A percentile compares a stretch with the other conserved stretches of the same genome.
Conservation (phyloP, 805 yeast species). For the Ogataea methylovora region DNA sequence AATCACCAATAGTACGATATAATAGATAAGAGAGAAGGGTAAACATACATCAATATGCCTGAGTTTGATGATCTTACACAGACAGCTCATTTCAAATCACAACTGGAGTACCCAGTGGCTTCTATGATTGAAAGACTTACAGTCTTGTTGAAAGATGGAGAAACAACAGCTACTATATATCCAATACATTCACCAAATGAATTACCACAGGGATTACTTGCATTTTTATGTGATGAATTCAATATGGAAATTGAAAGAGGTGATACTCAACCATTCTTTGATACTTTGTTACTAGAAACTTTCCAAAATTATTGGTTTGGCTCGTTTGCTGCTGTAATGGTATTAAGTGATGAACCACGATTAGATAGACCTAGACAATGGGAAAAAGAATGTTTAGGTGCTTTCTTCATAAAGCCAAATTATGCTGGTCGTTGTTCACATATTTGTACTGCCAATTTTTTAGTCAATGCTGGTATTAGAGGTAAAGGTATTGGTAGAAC, state of each 20-base stretch:
- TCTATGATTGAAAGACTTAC: constrained; percentile 27
- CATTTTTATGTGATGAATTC: constrained; percentile 84
- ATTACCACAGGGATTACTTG: constrained; percentile 71
- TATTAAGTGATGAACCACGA: constrained; percentile 60
- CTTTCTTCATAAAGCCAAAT: constrained; percentile 77
- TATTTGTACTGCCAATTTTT: constrained; percentile 81
- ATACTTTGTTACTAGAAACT: constrained; percentile 64
- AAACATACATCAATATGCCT: constrained; percentile 32
- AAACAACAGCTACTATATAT: constrained; percentile 87
- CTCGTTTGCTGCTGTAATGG: constrained; percentile 70
- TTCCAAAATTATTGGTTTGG: constrained; percentile 88
- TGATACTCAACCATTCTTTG: constrained; percentile 81
- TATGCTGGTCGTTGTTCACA: constrained; percentile 92
- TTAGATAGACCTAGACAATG: constrained; percentile 57
- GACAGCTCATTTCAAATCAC: constrained; percentile 37
- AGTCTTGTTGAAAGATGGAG: constrained; percentile 76
- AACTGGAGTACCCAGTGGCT: constrained; percentile 26
- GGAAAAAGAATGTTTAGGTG: constrained; percentile 90
- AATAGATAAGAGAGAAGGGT: no score
- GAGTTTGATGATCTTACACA: constrained; percentile 44
- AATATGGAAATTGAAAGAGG: constrained; percentile 90
- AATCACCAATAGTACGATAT: no score
- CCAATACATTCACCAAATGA: constrained; percentile 65
- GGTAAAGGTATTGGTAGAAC: constrained; percentile 89
- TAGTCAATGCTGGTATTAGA: constrained; percentile 89